Conservation (phyloP, 352 stramenopile genomes). For the Pythium rishiriense region DNA sequence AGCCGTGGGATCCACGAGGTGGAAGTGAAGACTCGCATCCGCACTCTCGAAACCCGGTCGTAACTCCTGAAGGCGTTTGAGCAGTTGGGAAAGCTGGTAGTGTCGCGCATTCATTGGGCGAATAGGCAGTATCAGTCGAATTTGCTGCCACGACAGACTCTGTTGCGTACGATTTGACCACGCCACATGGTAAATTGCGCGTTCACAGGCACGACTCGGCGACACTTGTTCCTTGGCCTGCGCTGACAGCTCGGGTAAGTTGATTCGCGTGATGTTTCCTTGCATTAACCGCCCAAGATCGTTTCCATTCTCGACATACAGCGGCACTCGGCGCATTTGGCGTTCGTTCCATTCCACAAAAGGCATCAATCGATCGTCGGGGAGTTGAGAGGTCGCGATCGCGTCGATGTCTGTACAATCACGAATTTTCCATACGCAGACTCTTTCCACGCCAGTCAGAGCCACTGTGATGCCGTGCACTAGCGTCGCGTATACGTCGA, state of each 20-base stretch:
- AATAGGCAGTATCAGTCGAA: conserved; percentile 59
- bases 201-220: conserved; percentile 29
- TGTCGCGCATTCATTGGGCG: conserved; percentile 71
- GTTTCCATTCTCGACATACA: conserved; percentile 50
- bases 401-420: conserved; percentile 39
- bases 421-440: conserved; percentile 61
- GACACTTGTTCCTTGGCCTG: not conserved
- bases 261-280: conserved; percentile 32
- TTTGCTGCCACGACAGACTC: conserved; percentile 42
- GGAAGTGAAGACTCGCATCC: conserved; percentile 14
- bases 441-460: conserved; percentile 40
- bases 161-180: conserved; percentile 60
- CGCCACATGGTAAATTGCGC: conserved; percentile 47
- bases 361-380: conserved; percentile 54
- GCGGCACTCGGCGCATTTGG: conserved; percentile 57
- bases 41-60: not conserved
- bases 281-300: conserved; percentile 30
- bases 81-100: conserved; percentile 50
- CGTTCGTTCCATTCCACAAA: conserved; percentile 61
- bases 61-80: conserved; percentile 19
- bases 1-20: conserved; percentile 34
- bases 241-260: conserved; percentile 5
- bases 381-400: conserved; percentile 55
- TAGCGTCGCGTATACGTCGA: conserved; percentile 59
- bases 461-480: conserved; percentile 47